These are phyloP conservation scores for Gastrolobium bilobum DNA, from an alignment of 306 rosid species.

Conservation along the genomic window DNA sequence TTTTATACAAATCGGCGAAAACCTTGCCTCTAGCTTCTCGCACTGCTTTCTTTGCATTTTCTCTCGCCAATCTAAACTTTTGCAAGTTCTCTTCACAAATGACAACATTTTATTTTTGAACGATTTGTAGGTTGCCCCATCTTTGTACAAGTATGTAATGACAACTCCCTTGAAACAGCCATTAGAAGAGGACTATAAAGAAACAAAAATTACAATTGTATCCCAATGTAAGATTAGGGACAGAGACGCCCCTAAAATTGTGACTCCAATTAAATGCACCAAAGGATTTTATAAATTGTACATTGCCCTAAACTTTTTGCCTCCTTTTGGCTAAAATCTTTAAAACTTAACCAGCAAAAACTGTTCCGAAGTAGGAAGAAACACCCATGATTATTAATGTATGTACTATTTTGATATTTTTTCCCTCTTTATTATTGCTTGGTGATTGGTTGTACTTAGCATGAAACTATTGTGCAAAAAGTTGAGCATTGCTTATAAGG, in stretches of 20 bases:
- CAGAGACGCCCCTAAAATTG: not conserved
- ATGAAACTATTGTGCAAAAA: not conserved
- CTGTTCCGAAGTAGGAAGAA: constrained; percentile 1
- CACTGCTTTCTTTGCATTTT: no score
- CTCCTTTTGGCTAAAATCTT: not conserved
- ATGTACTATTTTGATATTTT: not conserved
- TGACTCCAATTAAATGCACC: not conserved
- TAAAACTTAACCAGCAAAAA: not conserved
- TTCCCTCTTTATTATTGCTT: not conserved
- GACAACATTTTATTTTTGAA: no score
- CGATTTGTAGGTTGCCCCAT: not conserved
- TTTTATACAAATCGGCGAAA: no score
- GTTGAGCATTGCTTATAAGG: not conserved
- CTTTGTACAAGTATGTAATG: not conserved
- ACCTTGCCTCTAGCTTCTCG: no score
- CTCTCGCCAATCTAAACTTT: no score
- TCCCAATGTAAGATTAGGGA: not conserved
- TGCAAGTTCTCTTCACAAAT: no score
- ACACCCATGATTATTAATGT: not conserved
- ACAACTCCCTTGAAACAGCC: no score
- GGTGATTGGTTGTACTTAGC: not conserved
- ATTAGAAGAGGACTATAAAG: not conserved
- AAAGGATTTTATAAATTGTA: not conserved
- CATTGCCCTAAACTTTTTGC: not conserved
- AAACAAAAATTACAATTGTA: not conserved